Conservation (phyloP, 1,139 yeast genomes). For the Suhomyces kunorum region DNA sequence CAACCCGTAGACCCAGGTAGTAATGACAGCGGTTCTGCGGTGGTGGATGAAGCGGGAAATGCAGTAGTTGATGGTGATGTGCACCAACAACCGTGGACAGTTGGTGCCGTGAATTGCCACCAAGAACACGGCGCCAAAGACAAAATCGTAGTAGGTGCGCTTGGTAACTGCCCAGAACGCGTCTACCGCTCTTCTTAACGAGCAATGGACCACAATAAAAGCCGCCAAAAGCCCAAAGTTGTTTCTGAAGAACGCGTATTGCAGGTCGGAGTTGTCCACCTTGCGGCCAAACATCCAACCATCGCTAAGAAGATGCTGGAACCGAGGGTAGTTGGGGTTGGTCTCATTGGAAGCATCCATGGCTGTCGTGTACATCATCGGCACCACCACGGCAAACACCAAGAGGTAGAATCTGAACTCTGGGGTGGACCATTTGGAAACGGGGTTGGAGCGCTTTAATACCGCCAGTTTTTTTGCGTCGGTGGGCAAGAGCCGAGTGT, state of each 20-base stretch:
- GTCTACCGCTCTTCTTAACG: conserved; percentile 42
- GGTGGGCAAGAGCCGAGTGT: conserved; percentile 69
- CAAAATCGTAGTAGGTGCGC: conserved; percentile 64
- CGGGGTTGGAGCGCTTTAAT: conserved; percentile 44
- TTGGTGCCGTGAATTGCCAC: conserved; percentile 80
- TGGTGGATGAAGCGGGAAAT: conserved; percentile 49
- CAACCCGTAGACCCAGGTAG: conserved; percentile 79
- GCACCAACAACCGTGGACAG: conserved; percentile 57
- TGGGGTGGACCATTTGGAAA: conserved; percentile 68
- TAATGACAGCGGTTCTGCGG: conserved; percentile 30
- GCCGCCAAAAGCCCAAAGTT: conserved; percentile 64
- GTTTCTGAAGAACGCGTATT: conserved; percentile 84
- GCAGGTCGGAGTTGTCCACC: conserved; percentile 88
- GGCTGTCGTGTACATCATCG: conserved; percentile 79
- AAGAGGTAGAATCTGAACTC: conserved; percentile 72
- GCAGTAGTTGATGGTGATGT: conserved; percentile 54
- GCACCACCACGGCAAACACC: conserved; percentile 68
- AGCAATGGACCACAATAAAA: conserved; percentile 56
- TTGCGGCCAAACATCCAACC: conserved; percentile 82
- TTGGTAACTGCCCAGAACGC: conserved; percentile 23
- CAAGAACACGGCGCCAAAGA: conserved; percentile 71
- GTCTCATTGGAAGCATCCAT: conserved; percentile 76
- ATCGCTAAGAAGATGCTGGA: conserved; percentile 57
- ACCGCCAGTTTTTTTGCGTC: conserved; percentile 41
- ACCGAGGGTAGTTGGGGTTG: conserved; percentile 73